Conservation (phyloP, 768 basidiomycete species). For the Lentinula aciculospora region DNA sequence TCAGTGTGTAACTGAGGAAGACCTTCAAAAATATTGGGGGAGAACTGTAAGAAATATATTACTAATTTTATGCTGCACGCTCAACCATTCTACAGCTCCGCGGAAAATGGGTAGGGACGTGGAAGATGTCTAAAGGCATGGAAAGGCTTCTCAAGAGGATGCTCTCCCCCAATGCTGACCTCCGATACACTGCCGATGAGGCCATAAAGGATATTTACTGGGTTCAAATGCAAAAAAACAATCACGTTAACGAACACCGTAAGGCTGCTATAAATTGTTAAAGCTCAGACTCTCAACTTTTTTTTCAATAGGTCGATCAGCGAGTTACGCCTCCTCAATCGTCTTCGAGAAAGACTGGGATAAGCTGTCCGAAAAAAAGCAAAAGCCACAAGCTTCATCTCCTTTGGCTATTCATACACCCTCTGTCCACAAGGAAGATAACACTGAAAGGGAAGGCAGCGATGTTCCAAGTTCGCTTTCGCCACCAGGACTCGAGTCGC, state of each 20-base stretch:
- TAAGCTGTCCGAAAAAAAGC: conserved; percentile 24
- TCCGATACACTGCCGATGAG: conserved; percentile 65
- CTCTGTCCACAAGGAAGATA: conserved; percentile 12
- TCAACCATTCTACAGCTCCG: conserved; percentile 39
- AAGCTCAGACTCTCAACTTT: neutral
- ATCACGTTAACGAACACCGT: neutral
- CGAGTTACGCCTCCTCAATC: conserved; percentile 41
- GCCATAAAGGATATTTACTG: conserved; percentile 68
- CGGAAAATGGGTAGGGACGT: conserved; percentile 84
- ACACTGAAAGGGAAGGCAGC: neutral
- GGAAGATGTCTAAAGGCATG: conserved; percentile 59
- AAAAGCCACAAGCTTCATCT: conserved; percentile 18
- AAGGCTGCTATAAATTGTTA: neutral
- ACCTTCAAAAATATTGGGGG: conserved; percentile 82
- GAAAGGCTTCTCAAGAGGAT: conserved; percentile 72
- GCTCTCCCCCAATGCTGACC: conserved; percentile 77
- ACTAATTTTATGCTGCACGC: neutral
- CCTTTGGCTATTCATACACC: conserved; percentile 17
- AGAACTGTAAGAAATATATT: conserved; percentile 51
- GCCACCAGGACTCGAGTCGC: conserved; percentile 28
- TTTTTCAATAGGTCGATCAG: conserved; percentile 32
- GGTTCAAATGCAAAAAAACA: conserved; percentile 24
- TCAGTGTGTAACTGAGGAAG: conserved; percentile 71
- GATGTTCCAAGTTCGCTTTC: conserved; percentile 13
- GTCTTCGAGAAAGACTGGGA: conserved; percentile 46